Evolutionary conservation across 805 yeast species (phyloP), one percentile per base, ranked within the genome.

Genomic region (Hanseniaspora valbyensis): DNA sequence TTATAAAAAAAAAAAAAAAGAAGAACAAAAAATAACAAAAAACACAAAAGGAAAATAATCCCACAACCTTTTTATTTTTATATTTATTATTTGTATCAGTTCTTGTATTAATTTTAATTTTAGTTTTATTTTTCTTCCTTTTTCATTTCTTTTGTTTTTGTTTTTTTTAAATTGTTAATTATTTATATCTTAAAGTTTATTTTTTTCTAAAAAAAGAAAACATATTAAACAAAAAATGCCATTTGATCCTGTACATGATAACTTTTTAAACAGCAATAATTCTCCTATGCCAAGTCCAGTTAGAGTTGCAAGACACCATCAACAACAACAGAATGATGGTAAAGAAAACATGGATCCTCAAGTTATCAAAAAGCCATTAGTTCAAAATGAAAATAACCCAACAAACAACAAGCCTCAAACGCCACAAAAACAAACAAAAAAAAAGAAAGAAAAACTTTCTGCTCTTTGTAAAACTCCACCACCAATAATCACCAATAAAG

Each of bases 401-500:
- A 41, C 19, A 53, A 56, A 25, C 9, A 33, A 33, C 14, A 45
- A 50, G 26, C 57, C 55, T 26, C 61, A 66, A 52, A 66, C 68
- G 8, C 57, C 57, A 7, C 59, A 52, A 39, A 80, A 77, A 65
- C 42, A 39, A 14, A 9, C 16, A 16, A 48, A 48, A 26, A 85
- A 83, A 74, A 82, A 82, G 71, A 88, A 83, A 66, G 95, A 87
- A 64, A 90, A 90, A 66, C 72, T 87, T 38, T 83, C 95, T 2
- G 78, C 96, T 0, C 73, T 92, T 48, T 92, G 98, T 67, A 86
- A 87, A 66, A 92, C 98, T 2, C 98, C 98, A 2, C 98, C 98
- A 32, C 83, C 95, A 16, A 74, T 89, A 56, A 94, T 92, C 57
- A 76, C 90, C 58, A 86, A 92, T 39, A 77, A 89, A 67, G 96